Evolutionary conservation across 1,139 yeast genomes (phyloP), one percentile per base, ranked within the genome.

Genomic region (Debaryomycetaceae sp.): DNA sequence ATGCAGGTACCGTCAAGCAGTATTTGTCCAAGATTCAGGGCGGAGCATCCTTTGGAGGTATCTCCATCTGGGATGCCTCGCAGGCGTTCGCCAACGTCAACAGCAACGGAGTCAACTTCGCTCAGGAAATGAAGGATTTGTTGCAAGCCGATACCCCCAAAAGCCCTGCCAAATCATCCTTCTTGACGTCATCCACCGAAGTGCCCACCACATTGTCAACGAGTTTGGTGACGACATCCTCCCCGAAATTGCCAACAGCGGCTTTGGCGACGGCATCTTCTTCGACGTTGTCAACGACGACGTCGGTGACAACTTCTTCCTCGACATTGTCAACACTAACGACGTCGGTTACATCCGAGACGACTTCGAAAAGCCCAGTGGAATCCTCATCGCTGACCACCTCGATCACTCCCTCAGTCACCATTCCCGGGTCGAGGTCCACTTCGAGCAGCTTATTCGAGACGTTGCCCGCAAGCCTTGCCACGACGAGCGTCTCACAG

Each of bases 51-150:
- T 84, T 88, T 48, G 96, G 94, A 41, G 96, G 96, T 51, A 71
- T 88, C 45, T 78, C 84, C 62, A 59, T 86, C 40, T 88, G 96
- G 96, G 96, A 88, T 57, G 95, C 95, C 32, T 81, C 93, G 33
- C 86, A 82, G 54, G 88, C 82, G 11, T 73, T 67, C 51, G 51
- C 67, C 14, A 85, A 84, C 50, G 53, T 49, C 17, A 61, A 65
- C 29, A 42, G 49, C 27, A 53, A 58, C 37, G 78, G 77, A 23
- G 52, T 48, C 15, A 61, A 59, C 34, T 75, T 56, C 48, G 74
- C 48, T 18, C 40, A 45, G 21, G 61, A 59, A 11, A 58, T 75
- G 61, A 71, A 73, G 48, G 42, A 46, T 21, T 43, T 47, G 22
- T 41, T 47, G 23, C 32, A 20, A 5, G 32, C 23, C n/a, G 34